These are phyloP conservation scores for Phlyctochytrium arcticum DNA, from an alignment of 192 early-diverging fungal species.

Conservation along the genomic window DNA sequence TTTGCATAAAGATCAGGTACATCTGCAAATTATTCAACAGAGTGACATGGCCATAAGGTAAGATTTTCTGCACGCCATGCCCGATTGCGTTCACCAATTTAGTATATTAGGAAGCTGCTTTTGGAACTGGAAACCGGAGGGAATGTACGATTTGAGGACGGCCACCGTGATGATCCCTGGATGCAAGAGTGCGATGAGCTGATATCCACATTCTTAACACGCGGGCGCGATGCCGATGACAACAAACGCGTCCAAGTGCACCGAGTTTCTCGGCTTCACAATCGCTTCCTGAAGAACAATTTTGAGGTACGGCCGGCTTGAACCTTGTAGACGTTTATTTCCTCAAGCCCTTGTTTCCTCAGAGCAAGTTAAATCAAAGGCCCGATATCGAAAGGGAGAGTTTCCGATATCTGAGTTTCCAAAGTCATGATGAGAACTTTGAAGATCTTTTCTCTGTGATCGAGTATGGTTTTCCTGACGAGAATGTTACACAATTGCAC, in stretches of 20 bases:
- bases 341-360: background rate
- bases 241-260: conserved; percentile 29
- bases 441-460: conserved; percentile 43
- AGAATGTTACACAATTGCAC: too few species aligned
- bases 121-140: conserved; percentile 63
- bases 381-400: background rate
- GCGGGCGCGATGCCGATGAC: too few species aligned
- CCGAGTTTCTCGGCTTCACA: conserved; percentile 49
- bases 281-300: conserved; percentile 39
- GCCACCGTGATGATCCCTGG: conserved; percentile 42
- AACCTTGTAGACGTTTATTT: too few species aligned
- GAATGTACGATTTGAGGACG: conserved; percentile 60
- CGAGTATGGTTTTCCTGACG: conserved; percentile 52
- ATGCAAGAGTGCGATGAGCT: too few species aligned
- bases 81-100: background rate
- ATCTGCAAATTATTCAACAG: conserved; percentile 34
- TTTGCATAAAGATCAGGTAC: conserved; percentile 30
- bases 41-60: conserved; percentile 50
- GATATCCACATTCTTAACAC: background rate
- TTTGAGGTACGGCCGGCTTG: conserved; percentile 51
- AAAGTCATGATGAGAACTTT: conserved; percentile 7
- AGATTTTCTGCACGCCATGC: background rate
- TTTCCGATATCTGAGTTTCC: conserved; percentile 41
- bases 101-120: conserved; percentile 37
- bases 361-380: background rate